These are phyloP conservation scores for Recurvomyces mirabilis DNA, from an alignment of 495 filamentous ascomycete species.

Conservation along the genomic window DNA sequence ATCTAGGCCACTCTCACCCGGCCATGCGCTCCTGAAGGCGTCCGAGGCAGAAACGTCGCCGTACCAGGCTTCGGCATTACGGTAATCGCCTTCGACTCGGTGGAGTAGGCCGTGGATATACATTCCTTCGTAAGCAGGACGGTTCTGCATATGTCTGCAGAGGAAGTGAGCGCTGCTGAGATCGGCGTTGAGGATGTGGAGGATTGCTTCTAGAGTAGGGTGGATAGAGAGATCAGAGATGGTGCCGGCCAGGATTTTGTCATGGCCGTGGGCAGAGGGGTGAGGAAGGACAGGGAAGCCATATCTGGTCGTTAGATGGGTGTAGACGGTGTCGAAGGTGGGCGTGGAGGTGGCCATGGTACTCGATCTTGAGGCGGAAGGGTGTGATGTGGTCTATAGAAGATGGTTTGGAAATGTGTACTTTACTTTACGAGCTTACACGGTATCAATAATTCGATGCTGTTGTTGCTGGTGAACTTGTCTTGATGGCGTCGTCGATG, in stretches of 20 bases:
- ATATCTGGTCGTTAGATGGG: conserved; percentile 12
- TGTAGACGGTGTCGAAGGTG: conserved; percentile 17
- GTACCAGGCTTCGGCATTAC: conserved; percentile 37
- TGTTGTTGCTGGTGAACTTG: too few relatives aligned
- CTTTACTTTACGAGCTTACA: too few relatives aligned
- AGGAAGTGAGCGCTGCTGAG: conserved; percentile 39
- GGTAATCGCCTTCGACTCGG: conserved; percentile 37
- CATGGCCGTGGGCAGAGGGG: conserved; percentile 6
- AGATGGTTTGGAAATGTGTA: too few relatives aligned
- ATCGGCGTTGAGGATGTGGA: conserved; percentile 39
- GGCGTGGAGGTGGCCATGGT: not conserved
- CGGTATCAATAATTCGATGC: too few relatives aligned
- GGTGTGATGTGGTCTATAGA: too few relatives aligned
- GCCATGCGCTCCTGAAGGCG: conserved; percentile 24
- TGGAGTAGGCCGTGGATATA: conserved; percentile 37
- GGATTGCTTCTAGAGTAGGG: conserved; percentile 35
- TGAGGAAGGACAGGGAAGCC: conserved; percentile 11
- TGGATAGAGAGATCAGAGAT: conserved; percentile 35
- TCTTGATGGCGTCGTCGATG: too few relatives aligned
- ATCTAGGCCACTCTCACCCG: conserved; percentile 7
- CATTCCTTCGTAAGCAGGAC: conserved; percentile 38
- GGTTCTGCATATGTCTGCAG: conserved; percentile 37
- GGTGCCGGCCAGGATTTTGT: conserved; percentile 3
- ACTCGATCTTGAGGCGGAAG: too few relatives aligned
- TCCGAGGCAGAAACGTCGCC: conserved; percentile 29